Conservation (phyloP, 352 stramenopile genomes). For the Pythium phragmitis region DNA sequence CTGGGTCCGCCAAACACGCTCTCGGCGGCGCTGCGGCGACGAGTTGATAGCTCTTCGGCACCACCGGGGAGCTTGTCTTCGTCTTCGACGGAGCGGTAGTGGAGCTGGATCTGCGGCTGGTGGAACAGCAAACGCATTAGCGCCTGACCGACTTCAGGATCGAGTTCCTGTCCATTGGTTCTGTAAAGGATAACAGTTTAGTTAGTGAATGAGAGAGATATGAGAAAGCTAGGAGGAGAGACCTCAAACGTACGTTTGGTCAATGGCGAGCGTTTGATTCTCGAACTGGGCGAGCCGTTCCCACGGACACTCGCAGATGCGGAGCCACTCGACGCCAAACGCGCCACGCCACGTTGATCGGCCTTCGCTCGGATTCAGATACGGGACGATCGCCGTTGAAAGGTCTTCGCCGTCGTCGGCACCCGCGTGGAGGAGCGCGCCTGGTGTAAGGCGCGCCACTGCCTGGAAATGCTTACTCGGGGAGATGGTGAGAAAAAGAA, state of each 20-base stretch:
- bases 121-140: constrained; percentile 80
- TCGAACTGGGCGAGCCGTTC: constrained; percentile 73
- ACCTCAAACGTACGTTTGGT: constrained; percentile 46
- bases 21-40: constrained; percentile 72
- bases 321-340: constrained; percentile 82
- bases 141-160: constrained; percentile 62
- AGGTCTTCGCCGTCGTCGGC: constrained; percentile 53
- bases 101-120: constrained; percentile 77
- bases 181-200: constrained; percentile 27
- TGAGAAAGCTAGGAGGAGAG: background rate
- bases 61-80: constrained; percentile 70
- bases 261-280: constrained; percentile 58
- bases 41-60: constrained; percentile 66
- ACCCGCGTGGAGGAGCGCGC: constrained; percentile 38
- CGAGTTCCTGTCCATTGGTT: constrained; percentile 66
- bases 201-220: background rate
- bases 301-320: constrained; percentile 87
- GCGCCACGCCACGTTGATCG: constrained; percentile 44
- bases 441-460: constrained; percentile 47
- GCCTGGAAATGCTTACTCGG: constrained; percentile 82
- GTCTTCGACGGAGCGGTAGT: constrained; percentile 84
- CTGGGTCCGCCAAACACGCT: constrained; percentile 37
- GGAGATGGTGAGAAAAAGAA: constrained; percentile 71
- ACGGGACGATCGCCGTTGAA: constrained; percentile 47
- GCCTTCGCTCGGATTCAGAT: constrained; percentile 45